Evolutionary conservation across 164 flowering plant species (phyloP).

Genomic region (Chloranthus sessilifolius): DNA sequence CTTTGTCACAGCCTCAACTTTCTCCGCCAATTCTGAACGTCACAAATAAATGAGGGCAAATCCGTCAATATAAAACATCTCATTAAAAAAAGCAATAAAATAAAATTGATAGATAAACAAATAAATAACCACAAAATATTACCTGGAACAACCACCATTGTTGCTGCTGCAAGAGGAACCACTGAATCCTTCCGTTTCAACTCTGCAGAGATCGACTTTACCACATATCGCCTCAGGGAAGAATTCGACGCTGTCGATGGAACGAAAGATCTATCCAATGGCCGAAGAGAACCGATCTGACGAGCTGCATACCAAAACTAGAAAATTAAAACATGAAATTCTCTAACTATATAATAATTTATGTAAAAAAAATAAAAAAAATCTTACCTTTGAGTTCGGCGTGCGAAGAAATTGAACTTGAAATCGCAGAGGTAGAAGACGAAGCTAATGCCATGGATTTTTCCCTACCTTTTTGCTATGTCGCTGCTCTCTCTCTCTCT

Average conservation of each 20-base stretch:
- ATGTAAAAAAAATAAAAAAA: background rate
- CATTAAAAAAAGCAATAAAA: background rate
- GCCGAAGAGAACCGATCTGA: constrained; percentile 29
- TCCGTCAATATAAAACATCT: background rate
- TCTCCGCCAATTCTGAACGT: constrained; percentile 24
- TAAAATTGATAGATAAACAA: background rate
- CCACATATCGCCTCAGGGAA: constrained; percentile 31
- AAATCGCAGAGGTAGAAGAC: constrained; percentile 32
- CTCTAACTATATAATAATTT: background rate
- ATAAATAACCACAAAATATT: constrained; percentile 5
- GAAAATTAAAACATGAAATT: background rate
- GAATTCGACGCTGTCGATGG: constrained; percentile 16
- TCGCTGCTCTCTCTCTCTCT: background rate
- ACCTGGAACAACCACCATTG: constrained; percentile 60
- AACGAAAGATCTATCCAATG: constrained; percentile 24
- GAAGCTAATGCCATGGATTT: constrained; percentile 40
- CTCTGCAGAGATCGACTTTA: constrained; percentile 47
- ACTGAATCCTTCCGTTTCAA: constrained; percentile 46
- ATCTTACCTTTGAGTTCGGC: constrained; percentile 34
- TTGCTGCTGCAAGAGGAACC: constrained; percentile 51
- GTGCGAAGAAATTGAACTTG: constrained; percentile 27
- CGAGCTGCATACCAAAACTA: constrained; percentile 23
- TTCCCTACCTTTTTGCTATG: background rate
- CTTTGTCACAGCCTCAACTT: constrained; percentile 24
- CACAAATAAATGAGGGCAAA: background rate